Base-by-base conservation (phyloP, 352 stramenopile species). In the Globisporangium yorkense region DNA sequence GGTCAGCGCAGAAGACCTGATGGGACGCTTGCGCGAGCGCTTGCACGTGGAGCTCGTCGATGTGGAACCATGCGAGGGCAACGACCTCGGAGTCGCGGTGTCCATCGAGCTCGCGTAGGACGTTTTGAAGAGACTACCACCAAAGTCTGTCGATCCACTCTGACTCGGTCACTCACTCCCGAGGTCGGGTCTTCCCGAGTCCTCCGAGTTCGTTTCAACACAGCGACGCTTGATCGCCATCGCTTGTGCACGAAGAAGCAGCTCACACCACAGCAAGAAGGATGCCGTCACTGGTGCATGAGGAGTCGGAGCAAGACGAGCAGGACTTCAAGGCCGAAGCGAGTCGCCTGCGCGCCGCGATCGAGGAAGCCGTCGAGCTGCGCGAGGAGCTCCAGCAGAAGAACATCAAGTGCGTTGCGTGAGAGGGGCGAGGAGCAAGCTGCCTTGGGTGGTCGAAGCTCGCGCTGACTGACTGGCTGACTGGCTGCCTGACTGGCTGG, bases 331-430 rank as follows among this genome's bases (percentile, higher is more conserved):
- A 61, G 40, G 63, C 66, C 24, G 77, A 88, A 54, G 68, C 64
- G 4, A 56, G 54, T 20, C 65, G 76, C 15, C 67, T 93, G 29
- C 80, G 77, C 18, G 56, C 59, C 0, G 68, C 69, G 9, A 87
- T 91, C 54, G 56, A 76, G 9, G 74, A 88, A 47, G 72, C 75
- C 29, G 57, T 65, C 33, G 74, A 89, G 49, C 59, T 74, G 21
- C 75, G 72, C 4, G 80, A 91, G 15, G 77, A 87, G 61, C 63
- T 91, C 3, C 80, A 91, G 63, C 80, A 89, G 53, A 80, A 74
- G 56, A 93, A 93, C 54, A 68, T 72, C 56, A 88, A 83, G 74
- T 81, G 52, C 8, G 68, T 74, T 2, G 4, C 8, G 41, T 47
- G 16, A 12, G 16, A 24, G 24, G 24, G 24, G 24, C 24, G 24